phyloP scores from a whole-genome alignment of 352 stramenopile species.

The Phytopythium vexans region DNA sequence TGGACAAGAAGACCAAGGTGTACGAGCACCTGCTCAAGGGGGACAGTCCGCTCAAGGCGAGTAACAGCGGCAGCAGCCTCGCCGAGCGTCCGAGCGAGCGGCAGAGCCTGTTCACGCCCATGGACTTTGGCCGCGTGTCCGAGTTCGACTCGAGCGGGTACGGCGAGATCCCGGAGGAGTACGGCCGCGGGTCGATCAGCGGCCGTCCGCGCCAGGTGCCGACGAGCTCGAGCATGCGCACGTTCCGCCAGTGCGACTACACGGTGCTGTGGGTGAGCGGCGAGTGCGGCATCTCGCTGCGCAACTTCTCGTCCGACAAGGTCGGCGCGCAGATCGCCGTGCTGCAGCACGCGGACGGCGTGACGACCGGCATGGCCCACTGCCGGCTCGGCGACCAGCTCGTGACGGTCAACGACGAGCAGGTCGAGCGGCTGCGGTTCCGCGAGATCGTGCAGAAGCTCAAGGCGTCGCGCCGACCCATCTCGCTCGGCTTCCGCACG shows the following conservation, averaged over 20 bases:
- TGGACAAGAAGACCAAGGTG: constrained; percentile 68
- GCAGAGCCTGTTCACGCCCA: constrained; percentile 41
- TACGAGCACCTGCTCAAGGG: constrained; percentile 53
- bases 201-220: not conserved
- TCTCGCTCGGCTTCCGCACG: constrained; percentile 64
- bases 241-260: constrained; percentile 29
- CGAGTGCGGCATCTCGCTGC: constrained; percentile 81
- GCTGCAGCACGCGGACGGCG: constrained; percentile 70
- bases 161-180: constrained; percentile 1
- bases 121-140: constrained; percentile 4
- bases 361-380: constrained; percentile 76
- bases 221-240: not conserved
- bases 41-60: not conserved
- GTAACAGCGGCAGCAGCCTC: not conserved
- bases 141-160: constrained; percentile 6
- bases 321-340: constrained; percentile 78
- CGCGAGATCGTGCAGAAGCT: constrained; percentile 78
- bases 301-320: constrained; percentile 76
- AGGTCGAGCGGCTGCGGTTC: constrained; percentile 55
- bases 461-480: constrained; percentile 63
- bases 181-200: no score
- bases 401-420: constrained; percentile 69
- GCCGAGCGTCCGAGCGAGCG: constrained; percentile 20
- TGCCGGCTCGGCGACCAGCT: constrained; percentile 75
- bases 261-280: constrained; percentile 80